Conservation (phyloP, 768 basidiomycete species). For the Xerocomus brunneocitrinus region DNA sequence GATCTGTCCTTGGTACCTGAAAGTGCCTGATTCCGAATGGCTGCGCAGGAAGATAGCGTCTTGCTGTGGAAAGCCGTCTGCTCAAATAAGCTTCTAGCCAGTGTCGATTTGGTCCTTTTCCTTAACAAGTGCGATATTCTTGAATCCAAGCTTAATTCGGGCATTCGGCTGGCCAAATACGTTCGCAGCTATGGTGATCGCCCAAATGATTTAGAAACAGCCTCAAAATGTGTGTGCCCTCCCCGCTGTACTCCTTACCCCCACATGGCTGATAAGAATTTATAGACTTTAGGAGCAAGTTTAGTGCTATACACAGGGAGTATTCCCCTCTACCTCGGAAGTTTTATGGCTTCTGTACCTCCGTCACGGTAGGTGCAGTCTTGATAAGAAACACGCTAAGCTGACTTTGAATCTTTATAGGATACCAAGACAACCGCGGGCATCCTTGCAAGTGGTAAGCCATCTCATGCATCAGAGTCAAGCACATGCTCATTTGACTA, state of each 20-base stretch:
- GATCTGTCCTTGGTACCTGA: neutral
- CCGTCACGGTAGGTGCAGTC: constrained; percentile 52
- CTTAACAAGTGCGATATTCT: constrained; percentile 81
- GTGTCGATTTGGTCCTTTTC: constrained; percentile 74
- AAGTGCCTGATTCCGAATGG: neutral
- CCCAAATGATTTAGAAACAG: constrained; percentile 65
- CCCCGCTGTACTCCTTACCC: neutral
- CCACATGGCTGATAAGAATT: neutral
- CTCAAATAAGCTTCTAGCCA: constrained; percentile 63
- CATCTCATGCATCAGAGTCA: neutral
- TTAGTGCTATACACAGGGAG: constrained; percentile 71
- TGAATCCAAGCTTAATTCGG: constrained; percentile 57
- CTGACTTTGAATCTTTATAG: constrained; percentile 27
- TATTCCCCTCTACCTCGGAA: constrained; percentile 70
- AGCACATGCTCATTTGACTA: constrained; percentile 4
- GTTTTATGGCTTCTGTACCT: constrained; percentile 76
- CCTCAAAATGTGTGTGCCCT: constrained; percentile 52
- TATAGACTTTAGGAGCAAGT: constrained; percentile 64
- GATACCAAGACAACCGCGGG: constrained; percentile 70
- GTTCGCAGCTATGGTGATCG: constrained; percentile 69
- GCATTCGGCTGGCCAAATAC: constrained; percentile 60
- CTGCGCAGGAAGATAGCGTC: constrained; percentile 65
- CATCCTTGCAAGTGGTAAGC: constrained; percentile 70
- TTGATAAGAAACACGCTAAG: neutral
- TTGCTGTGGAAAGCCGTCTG: constrained; percentile 72